These are phyloP conservation scores for Nothopassalora personata DNA, from an alignment of 2,329 filamentous ascomycete genomes.

Conservation along the genomic window DNA sequence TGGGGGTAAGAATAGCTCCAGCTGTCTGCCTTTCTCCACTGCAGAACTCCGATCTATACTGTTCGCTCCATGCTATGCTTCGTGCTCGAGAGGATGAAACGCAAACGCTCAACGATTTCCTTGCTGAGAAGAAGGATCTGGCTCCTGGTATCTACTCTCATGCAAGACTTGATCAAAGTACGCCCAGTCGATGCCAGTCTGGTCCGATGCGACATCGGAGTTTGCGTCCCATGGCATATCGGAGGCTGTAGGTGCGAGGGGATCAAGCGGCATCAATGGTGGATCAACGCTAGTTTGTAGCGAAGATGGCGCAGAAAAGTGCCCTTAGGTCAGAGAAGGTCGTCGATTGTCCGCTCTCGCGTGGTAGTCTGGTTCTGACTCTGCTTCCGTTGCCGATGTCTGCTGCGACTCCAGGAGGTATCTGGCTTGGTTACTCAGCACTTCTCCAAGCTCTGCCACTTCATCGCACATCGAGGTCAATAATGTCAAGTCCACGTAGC, in stretches of 20 bases:
- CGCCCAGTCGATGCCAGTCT: slow-evolving; percentile 10
- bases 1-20: too few species aligned
- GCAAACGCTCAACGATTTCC: neutral
- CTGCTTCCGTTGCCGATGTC: neutral
- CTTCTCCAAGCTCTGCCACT: slow-evolving; percentile 9
- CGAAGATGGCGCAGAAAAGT: neutral
- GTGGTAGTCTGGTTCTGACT: neutral
- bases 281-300: neutral
- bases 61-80: neutral
- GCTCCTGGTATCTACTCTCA: slow-evolving; percentile 1
- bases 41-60: neutral
- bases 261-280: neutral
- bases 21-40: neutral
- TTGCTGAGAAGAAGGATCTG: neutral
- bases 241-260: neutral
- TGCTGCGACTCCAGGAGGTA: neutral
- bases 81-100: neutral
- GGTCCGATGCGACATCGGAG: slow-evolving; percentile 1
- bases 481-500: slow-evolving; percentile 4
- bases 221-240: neutral
- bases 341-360: neutral
- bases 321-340: neutral
- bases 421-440: slow-evolving; percentile 1
- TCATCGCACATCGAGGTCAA: slow-evolving; percentile 6
- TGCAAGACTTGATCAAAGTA: slow-evolving; percentile 11